Percentiles rank a stretch among this genome's conserved stretches.
phyloP scores from a whole-genome alignment of 2,329 filamentous ascomycete genomes.

The Didymellaceae sp. region DNA sequence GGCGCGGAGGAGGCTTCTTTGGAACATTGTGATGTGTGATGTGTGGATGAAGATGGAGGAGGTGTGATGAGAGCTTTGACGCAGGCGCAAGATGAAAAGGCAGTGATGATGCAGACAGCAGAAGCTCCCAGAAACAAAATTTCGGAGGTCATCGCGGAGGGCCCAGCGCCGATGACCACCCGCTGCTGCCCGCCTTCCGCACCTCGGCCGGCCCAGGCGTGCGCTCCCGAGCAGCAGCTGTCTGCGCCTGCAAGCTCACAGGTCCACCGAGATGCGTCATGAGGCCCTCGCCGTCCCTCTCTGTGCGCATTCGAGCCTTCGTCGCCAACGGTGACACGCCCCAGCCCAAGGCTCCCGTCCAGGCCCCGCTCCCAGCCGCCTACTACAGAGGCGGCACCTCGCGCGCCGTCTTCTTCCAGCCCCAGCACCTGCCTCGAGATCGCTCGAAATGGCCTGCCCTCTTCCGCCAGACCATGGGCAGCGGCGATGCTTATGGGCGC shows the following conservation, averaged over 20 bases:
- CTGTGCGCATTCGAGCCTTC: slow-evolving; percentile 23
- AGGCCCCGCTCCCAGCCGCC: slow-evolving; percentile 51
- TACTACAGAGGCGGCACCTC: slow-evolving; percentile 76
- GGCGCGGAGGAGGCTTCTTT: slow-evolving; percentile 58
- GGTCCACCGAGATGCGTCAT: slow-evolving; percentile 28
- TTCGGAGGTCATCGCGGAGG: slow-evolving; percentile 22
- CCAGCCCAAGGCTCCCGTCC: slow-evolving; percentile 14
- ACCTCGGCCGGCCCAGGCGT: slow-evolving; percentile 37
- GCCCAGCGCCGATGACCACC: too few relatives aligned
- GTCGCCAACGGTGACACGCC: slow-evolving; percentile 17
- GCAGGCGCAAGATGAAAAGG: slow-evolving; percentile 2
- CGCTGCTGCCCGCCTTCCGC: too few relatives aligned
- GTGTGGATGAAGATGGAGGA: slow-evolving; percentile 1
- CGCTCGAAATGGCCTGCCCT: slow-evolving; percentile 59
- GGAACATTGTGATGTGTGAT: slow-evolving; percentile 53
- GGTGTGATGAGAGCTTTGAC: neutral
- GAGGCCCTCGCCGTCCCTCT: slow-evolving; percentile 27
- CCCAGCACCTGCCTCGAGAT: slow-evolving; percentile 58
- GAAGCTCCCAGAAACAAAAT: slow-evolving; percentile 29
- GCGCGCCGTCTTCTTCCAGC: slow-evolving; percentile 66
- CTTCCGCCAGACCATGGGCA: slow-evolving; percentile 65
- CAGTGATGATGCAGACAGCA: slow-evolving; percentile 21
- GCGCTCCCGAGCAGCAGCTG: slow-evolving; percentile 21
- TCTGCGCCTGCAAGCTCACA: neutral
- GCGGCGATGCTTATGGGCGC: slow-evolving; percentile 69